Evolutionary conservation across 148 eudicot species (phyloP).

Genomic region (Agrostemma githago): DNA sequence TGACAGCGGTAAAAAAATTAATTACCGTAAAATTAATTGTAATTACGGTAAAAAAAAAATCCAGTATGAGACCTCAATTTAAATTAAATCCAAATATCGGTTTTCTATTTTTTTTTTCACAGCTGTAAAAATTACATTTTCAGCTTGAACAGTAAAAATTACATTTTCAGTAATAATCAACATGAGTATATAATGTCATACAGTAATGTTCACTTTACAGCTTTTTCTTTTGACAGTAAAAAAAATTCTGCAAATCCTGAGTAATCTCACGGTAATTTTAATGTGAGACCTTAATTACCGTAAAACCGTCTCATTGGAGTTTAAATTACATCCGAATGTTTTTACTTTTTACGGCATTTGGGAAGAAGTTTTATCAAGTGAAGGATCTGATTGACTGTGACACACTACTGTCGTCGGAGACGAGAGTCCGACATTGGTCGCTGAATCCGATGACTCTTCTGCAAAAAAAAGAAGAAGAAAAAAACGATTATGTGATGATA

Average conservation of each 20-base stretch:
- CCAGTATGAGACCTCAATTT: no score
- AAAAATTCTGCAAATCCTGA: neutral
- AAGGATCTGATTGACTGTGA: conserved; percentile 30
- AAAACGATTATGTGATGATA: neutral
- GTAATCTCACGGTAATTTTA: no score
- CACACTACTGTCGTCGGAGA: conserved; percentile 43
- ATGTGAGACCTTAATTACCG: no score
- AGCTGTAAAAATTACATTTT: no score
- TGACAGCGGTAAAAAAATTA: no score
- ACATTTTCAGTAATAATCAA: conserved; percentile 17
- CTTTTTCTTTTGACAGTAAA: neutral
- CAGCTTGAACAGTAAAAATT: neutral
- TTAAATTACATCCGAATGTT: neutral
- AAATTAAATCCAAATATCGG: no score
- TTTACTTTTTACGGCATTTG: conserved; percentile 11
- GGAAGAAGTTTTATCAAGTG: conserved; percentile 21
- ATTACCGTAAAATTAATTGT: no score
- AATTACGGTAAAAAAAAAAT: no score
- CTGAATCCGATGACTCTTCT: conserved; percentile 68
- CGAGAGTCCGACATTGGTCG: conserved; percentile 47
- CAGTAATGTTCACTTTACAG: conserved; percentile 22
- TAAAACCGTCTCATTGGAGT: no score
- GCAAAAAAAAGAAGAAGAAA: conserved; percentile 25
- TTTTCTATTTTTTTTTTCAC: no score
- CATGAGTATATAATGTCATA: conserved; percentile 11